phyloP scores from a whole-genome alignment of 2,329 filamentous ascomycete genomes.

The Ceratocystiopsis sp. region DNA sequence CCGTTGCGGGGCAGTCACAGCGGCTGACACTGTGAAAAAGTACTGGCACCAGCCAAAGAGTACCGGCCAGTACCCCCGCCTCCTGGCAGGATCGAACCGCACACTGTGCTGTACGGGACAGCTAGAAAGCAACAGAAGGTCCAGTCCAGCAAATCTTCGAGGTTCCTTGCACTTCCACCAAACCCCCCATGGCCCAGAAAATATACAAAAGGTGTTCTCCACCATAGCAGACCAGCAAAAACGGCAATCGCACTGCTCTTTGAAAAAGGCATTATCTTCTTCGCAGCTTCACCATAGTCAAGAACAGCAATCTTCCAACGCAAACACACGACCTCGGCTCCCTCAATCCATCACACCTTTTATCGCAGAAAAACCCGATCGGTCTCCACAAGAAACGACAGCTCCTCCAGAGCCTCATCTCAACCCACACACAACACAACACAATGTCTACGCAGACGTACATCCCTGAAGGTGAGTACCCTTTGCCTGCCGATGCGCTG shows the following conservation, averaged over 20 bases:
- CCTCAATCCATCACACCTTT: background rate
- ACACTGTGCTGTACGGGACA: background rate
- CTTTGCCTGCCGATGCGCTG: background rate
- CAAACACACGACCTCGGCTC: background rate
- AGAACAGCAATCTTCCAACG: background rate
- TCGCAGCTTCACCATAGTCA: background rate
- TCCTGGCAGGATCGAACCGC: too few relatives aligned
- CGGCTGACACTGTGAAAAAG: conserved; percentile 2
- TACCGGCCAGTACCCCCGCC: too few relatives aligned
- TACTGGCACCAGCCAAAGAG: background rate
- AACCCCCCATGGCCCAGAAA: background rate
- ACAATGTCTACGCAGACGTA: conserved; percentile 14
- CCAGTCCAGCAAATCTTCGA: conserved; percentile 9
- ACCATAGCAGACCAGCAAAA: conserved; percentile 11
- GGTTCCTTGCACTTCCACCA: conserved; percentile 13
- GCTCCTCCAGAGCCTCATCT: background rate
- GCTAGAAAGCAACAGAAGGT: too few relatives aligned
- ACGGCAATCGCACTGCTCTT: conserved; percentile 5
- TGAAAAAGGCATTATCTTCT: background rate
- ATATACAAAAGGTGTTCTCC: conserved; percentile 2
- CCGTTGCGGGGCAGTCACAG: conserved; percentile 1
- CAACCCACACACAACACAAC: background rate
- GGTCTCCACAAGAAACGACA: too few relatives aligned
- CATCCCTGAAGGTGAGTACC: conserved; percentile 23
- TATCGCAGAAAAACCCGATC: background rate